phyloP scores from a whole-genome alignment of 2,329 filamentous ascomycete genomes.

The Aureobasidium vineae region DNA sequence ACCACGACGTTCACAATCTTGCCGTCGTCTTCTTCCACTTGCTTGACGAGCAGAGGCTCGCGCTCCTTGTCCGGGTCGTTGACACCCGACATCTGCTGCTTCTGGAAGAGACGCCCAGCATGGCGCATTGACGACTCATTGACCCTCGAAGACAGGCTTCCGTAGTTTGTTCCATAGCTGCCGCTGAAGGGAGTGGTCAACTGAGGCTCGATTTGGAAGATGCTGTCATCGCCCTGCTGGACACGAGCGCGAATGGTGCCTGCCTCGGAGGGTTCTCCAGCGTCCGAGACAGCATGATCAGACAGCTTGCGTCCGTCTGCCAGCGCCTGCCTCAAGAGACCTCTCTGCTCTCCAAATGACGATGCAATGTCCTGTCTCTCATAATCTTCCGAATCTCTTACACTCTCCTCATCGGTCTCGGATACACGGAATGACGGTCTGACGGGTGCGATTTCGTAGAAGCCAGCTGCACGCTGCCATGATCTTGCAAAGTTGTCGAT shows the following conservation, averaged over 20 bases:
- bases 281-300: conserved; percentile 40
- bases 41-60: conserved; percentile 82
- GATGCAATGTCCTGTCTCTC: conserved; percentile 32
- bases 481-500: conserved; percentile 90
- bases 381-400: conserved; percentile 45
- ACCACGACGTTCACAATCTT: conserved; percentile 80
- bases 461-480: conserved; percentile 86
- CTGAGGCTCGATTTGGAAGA: conserved; percentile 51
- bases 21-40: conserved; percentile 80
- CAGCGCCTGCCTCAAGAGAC: conserved; percentile 45
- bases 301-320: conserved; percentile 40
- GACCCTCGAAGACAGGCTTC: conserved; percentile 56
- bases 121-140: conserved; percentile 58
- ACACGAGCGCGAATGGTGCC: conserved; percentile 29
- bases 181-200: conserved; percentile 68
- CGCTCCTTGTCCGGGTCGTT: conserved; percentile 47
- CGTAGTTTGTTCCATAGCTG: conserved; percentile 66
- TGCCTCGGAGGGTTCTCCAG: conserved; percentile 31
- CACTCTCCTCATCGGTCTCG: conserved; percentile 46
- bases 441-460: conserved; percentile 81
- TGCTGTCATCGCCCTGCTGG: conserved; percentile 42
- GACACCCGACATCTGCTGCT: conserved; percentile 47
- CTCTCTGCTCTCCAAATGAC: conserved; percentile 42
- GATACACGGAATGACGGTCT: conserved; percentile 66
- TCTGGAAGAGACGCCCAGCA: conserved; percentile 52